Conservation (phyloP, 2,329 filamentous ascomycete genomes). For the Penicillium capsulatum region DNA sequence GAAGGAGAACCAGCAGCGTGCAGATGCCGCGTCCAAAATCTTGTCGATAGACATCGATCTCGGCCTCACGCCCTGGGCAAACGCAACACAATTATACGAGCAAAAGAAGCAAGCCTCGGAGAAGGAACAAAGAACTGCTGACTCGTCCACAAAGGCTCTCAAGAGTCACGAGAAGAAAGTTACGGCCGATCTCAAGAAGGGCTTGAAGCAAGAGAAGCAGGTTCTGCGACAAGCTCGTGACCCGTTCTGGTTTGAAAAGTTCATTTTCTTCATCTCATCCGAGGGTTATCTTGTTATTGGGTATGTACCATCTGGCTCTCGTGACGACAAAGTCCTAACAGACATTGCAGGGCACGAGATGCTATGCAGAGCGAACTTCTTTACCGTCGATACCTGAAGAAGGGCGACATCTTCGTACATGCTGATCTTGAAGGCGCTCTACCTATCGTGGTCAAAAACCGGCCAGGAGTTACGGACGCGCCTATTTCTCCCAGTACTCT, state of each 20-base stretch:
- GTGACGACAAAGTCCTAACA: conserved; percentile 5
- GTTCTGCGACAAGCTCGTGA: conserved; percentile 76
- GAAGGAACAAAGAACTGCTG: conserved; percentile 81
- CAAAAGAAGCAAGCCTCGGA: conserved; percentile 77
- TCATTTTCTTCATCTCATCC: conserved; percentile 88
- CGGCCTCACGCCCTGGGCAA: conserved; percentile 75
- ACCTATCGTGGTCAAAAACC: conserved; percentile 88
- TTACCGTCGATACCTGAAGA: conserved; percentile 80
- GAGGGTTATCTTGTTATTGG: conserved; percentile 91
- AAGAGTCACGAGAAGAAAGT: conserved; percentile 92
- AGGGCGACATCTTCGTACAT: conserved; percentile 87
- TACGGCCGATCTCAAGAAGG: conserved; percentile 75
- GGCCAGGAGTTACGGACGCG: conserved; percentile 67
- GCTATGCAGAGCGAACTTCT: conserved; percentile 84
- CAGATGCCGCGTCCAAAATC: conserved; percentile 34
- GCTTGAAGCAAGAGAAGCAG: conserved; percentile 86
- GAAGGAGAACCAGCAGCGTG: conserved; percentile 21
- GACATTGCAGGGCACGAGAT: conserved; percentile 62
- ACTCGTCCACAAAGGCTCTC: conserved; percentile 75
- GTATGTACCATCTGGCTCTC: conserved; percentile 23
- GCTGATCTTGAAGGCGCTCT: conserved; percentile 82
- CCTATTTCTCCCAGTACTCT: conserved; percentile 89
- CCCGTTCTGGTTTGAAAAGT: conserved; percentile 96
- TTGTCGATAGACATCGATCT: conserved; percentile 83
- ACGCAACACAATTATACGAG: conserved; percentile 87